These are phyloP conservation scores for Morella rubra DNA, from an alignment of 306 rosid genomes.

Conservation along the genomic window DNA sequence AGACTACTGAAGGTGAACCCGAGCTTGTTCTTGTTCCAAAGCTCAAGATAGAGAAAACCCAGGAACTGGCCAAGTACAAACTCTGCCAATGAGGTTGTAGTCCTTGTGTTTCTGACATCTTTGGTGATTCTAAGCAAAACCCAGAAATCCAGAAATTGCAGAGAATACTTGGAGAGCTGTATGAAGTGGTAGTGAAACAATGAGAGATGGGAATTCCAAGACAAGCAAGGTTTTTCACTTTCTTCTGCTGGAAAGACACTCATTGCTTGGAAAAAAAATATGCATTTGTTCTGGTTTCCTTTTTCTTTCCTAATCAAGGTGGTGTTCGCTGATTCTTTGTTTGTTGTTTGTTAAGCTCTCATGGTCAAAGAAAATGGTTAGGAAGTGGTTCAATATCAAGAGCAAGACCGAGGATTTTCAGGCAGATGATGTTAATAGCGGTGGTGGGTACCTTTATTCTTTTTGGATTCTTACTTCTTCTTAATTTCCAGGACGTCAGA, in stretches of 20 bases:
- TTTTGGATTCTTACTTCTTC: constrained; percentile 9
- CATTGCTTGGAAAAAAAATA: constrained; percentile 3
- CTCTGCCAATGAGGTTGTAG: constrained; percentile 23
- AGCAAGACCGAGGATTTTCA: constrained; percentile 77
- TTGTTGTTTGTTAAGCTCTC: constrained; percentile 76
- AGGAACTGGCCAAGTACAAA: constrained; percentile 36
- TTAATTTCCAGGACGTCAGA: background rate
- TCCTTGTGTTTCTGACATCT: constrained; percentile 26
- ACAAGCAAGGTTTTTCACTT: constrained; percentile 75
- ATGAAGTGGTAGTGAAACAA: constrained; percentile 74
- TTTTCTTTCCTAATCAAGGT: constrained; percentile 19
- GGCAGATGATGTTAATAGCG: constrained; percentile 62
- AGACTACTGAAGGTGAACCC: constrained; percentile 18
- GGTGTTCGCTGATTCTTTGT: constrained; percentile 44
- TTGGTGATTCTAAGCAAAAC: constrained; percentile 35
- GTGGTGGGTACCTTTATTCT: constrained; percentile 56
- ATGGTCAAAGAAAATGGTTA: constrained; percentile 99
- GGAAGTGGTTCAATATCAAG: constrained; percentile 93
- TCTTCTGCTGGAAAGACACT: constrained; percentile 14
- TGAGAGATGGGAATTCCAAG: constrained; percentile 89
- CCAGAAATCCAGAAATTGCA: constrained; percentile 31
- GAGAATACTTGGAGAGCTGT: constrained; percentile 38
- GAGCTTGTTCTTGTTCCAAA: constrained; percentile 30
- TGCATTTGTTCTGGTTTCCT: constrained; percentile 27
- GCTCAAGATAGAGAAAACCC: constrained; percentile 23